Base-by-base conservation (phyloP, 1,284 basidiomycete species). In the Malassezia dermatis region DNA sequence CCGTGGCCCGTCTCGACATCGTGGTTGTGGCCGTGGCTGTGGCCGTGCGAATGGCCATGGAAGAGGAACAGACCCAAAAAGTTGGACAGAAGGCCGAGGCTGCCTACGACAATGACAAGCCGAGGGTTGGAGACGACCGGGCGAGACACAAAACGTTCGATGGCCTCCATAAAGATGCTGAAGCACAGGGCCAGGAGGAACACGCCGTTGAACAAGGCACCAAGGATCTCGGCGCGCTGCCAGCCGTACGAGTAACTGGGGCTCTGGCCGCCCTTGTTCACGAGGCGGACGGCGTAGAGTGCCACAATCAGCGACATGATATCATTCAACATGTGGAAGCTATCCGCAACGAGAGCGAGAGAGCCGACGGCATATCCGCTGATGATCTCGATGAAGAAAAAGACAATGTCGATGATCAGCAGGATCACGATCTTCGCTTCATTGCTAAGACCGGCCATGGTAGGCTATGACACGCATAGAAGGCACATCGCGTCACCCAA, bases 191-290 rank as follows among this genome's bases (percentile, higher is more conserved):
- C 93, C 45, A 89, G 78, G 3, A 98, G 82, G 78, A 96, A 96
- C 51, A 96, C 91, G 47, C 94, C 93, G 69, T 99, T 99, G 69
- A 96, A 79, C 43, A 98, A 80, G 0, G 76, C 70, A 41, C 71
- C 71, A 8, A 99, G 81, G 59, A 98, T 94, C 74, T 99, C 94
- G n/a, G 94, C 94, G 54, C 94, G 82, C 77, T 98, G 93, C 90
- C 91, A 96, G 19, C 89, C 89, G 71, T 93, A 94, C 2, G 88
- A 87, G 75, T 89, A 91, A 37, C 83, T 82, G 40, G 76, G 67
- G 30, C 35, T 23, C 30, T 39, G 41, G 8, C 28, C 53, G 12
- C 31, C 28, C 35, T 46, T 50, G 40, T 52, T 55, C 8, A 40
- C 44, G 10, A 58, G 39, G 13, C 51, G 90, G 78, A 98, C 94